Evolutionary conservation across 768 basidiomycete genomes (phyloP).

Genomic region (Hortiboletus flavorubellus): DNA sequence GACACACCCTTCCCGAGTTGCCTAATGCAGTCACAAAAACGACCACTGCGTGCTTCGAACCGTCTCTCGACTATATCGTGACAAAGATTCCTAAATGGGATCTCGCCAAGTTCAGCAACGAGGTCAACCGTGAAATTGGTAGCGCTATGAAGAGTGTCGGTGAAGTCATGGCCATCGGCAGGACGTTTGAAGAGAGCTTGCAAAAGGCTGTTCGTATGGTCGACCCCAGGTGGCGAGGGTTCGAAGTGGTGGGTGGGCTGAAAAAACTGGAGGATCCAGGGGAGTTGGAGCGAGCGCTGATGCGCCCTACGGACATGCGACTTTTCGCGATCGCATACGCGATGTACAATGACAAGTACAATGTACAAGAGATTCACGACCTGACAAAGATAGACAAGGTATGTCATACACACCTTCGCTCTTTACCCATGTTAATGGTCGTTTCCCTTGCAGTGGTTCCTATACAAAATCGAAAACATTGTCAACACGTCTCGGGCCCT

Average conservation of each 20-base stretch:
- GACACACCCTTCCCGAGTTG: slow-evolving; percentile 94
- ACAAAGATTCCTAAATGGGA: slow-evolving; percentile 99
- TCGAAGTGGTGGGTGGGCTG: slow-evolving; percentile 89
- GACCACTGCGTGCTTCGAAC: slow-evolving; percentile 98
- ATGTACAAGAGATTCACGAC: slow-evolving; percentile 86
- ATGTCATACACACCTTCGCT: not conserved
- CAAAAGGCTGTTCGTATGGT: slow-evolving; percentile 99
- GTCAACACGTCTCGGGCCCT: slow-evolving; percentile 81
- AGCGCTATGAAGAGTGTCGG: slow-evolving; percentile 99
- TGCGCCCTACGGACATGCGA: slow-evolving; percentile 89
- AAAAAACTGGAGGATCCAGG: slow-evolving; percentile 70
- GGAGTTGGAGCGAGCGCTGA: slow-evolving; percentile 72
- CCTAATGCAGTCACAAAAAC: slow-evolving; percentile 99
- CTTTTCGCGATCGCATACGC: slow-evolving; percentile 97
- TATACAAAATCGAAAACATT: slow-evolving; percentile 99
- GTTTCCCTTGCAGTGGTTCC: slow-evolving; percentile 72
- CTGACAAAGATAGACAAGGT: slow-evolving; percentile 99
- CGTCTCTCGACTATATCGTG: slow-evolving; percentile 97
- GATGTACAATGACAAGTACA: slow-evolving; percentile 91
- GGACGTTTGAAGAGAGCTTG: slow-evolving; percentile 97
- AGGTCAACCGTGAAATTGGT: slow-evolving; percentile 92
- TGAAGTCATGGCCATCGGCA: slow-evolving; percentile 99
- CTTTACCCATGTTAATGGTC: not conserved
- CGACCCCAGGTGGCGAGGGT: slow-evolving; percentile 94
- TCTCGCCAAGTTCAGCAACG: slow-evolving; percentile 91